Evolutionary conservation across 257 asterid species (phyloP), one percentile per base, ranked within the genome.

Genomic region (Primulina tabacum): DNA sequence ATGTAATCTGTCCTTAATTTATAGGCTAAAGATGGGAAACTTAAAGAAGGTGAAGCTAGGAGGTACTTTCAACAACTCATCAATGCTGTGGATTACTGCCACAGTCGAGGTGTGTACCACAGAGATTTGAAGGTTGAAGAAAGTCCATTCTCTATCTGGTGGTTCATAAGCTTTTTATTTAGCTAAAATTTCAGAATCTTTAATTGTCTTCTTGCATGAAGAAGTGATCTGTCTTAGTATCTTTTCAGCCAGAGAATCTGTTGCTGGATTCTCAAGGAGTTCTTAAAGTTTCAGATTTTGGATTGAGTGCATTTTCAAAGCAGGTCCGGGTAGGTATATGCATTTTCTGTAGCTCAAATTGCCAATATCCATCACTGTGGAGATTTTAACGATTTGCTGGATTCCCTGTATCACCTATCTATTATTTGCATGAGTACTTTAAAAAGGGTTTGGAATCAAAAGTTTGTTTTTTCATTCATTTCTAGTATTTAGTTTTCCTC

Each of bases 1-100:
- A 61, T 60, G 28, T 5, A 70, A 29, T 73, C 26, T 53, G 20
- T 37, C 71, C 21, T 71, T 59, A 18, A 55, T 65, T 40, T 73
- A 12, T 70, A 88, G 95, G 93, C 89, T 47, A 90, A 85, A 75
- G 72, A 82, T 69, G 93, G 93, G 61, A 82, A 77, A 79, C 97
- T 90, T 71, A 81, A 81, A 73, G 96, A 90, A 78, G 89, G 76
- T 37, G 86, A 65, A 65, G 96, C 95, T 59, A 77, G 90, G 76
- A 79, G 81, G 57, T 90, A 90, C 71, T 86, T 88, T 76, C 97
- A 90, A 67, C 97, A 90, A 76, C 90, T 90, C 69, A 83, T 88
- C 74, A 85, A 88, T 82, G 97, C 93, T 67, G 93, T 90, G 65
- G 97, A 90, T 78, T 88, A 83, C 77, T 90, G 97, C 86, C 97